phyloP scores from a whole-genome alignment of 2,329 filamentous ascomycete genomes.

The Cephalotrichum gorgonifer region DNA sequence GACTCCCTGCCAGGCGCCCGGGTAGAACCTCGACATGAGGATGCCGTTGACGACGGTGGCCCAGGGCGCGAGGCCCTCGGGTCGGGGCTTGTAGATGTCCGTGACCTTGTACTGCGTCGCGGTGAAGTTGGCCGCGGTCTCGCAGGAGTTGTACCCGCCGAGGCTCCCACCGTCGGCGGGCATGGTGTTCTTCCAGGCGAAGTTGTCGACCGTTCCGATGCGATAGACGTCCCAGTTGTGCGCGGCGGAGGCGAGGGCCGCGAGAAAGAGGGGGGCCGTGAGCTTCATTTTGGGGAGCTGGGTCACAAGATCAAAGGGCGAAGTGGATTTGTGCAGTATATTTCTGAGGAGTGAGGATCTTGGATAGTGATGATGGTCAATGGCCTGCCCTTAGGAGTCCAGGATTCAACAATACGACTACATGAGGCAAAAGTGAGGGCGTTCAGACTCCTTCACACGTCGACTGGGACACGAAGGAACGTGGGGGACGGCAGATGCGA shows the following conservation, averaged over 20 bases:
- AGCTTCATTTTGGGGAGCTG: slow-evolving; percentile 1
- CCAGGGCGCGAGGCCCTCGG: slow-evolving; percentile 27
- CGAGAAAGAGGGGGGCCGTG: not conserved
- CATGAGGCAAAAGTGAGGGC: no score
- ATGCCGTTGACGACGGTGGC: slow-evolving; percentile 25
- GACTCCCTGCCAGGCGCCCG: slow-evolving; percentile 39
- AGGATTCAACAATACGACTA: no score
- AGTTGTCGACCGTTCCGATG: slow-evolving; percentile 21
- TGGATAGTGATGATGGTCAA: no score
- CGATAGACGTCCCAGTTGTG: slow-evolving; percentile 3
- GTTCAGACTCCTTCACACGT: no score
- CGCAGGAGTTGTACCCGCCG: slow-evolving; percentile 16
- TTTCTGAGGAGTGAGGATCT: no score
- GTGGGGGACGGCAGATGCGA: no score
- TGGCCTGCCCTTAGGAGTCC: no score
- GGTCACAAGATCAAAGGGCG: no score
- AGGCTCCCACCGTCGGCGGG: not conserved
- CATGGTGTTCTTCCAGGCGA: slow-evolving; percentile 31
- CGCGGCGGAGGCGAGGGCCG: not conserved
- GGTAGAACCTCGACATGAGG: slow-evolving; percentile 31
- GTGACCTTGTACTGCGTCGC: slow-evolving; percentile 31
- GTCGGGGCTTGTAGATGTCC: slow-evolving; percentile 25
- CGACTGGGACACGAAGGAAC: no score
- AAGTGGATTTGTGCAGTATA: no score
- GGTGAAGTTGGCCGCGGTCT: slow-evolving; percentile 20